phyloP scores from a whole-genome alignment of 2,329 filamentous ascomycete species.

The Endocalyx cinctus region DNA sequence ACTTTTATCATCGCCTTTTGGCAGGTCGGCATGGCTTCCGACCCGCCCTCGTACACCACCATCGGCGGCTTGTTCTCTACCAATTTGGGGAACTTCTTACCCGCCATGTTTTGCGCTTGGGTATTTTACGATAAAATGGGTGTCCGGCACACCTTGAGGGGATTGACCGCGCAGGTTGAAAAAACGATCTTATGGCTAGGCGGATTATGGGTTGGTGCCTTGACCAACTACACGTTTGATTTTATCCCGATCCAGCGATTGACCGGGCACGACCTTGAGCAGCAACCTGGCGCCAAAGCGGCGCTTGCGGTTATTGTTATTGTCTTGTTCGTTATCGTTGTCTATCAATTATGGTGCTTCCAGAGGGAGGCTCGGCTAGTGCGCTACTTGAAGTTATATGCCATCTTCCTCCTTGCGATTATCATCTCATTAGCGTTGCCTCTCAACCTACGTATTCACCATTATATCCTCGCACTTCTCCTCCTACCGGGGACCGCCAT shows the following conservation, averaged over 20 bases:
- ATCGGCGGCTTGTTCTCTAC: slow-evolving; percentile 71
- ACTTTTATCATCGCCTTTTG: slow-evolving; percentile 80
- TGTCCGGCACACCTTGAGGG: slow-evolving; percentile 64
- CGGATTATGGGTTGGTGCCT: slow-evolving; percentile 80
- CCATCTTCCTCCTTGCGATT: slow-evolving; percentile 61
- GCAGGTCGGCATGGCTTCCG: slow-evolving; percentile 84
- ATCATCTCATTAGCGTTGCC: slow-evolving; percentile 69
- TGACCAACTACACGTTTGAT: slow-evolving; percentile 94
- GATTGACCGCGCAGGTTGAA: slow-evolving; percentile 77
- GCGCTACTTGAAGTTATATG: slow-evolving; percentile 73
- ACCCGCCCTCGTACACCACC: slow-evolving; percentile 67
- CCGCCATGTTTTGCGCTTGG: slow-evolving; percentile 80
- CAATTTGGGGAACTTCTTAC: slow-evolving; percentile 76
- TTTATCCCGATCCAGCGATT: slow-evolving; percentile 90
- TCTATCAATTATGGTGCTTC: slow-evolving; percentile 79
- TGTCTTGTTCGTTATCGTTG: slow-evolving; percentile 61
- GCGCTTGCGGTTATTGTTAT: slow-evolving; percentile 77
- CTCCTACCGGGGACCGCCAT: slow-evolving; percentile 84
- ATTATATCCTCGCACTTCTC: slow-evolving; percentile 86
- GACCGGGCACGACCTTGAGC: slow-evolving; percentile 81
- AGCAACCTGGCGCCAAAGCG: slow-evolving; percentile 83
- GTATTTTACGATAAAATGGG: slow-evolving; percentile 84
- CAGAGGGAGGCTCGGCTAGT: slow-evolving; percentile 78
- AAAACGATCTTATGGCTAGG: slow-evolving; percentile 90
- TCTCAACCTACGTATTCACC: slow-evolving; percentile 79